A percentile compares a stretch with the other conserved stretches of the same genome.
Conservation (phyloP, 768 basidiomycete genomes). For the Lactarius hatsudake region DNA sequence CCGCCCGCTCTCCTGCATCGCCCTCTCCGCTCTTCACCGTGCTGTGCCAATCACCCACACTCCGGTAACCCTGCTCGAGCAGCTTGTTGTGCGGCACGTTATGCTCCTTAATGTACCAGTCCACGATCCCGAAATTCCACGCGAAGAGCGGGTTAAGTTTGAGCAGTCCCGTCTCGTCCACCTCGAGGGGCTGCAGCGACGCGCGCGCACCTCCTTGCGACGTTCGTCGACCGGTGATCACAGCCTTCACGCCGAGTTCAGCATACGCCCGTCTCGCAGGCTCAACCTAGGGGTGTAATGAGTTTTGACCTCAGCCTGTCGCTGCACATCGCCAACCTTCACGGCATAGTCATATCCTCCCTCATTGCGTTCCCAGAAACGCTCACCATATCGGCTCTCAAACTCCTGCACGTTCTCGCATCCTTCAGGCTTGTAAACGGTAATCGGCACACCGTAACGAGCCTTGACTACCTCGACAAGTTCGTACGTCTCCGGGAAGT, state of each 20-base stretch:
- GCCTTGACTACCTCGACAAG: slow-evolving; percentile 79
- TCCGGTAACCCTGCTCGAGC: slow-evolving; percentile 88
- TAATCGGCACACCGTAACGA: slow-evolving; percentile 68
- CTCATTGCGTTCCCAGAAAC: slow-evolving; percentile 87
- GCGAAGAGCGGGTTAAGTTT: slow-evolving; percentile 93
- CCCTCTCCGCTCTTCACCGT: slow-evolving; percentile 70
- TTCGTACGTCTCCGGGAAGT: slow-evolving; percentile 90
- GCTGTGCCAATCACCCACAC: slow-evolving; percentile 98
- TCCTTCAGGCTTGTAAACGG: slow-evolving; percentile 75
- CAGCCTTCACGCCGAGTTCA: slow-evolving; percentile 70
- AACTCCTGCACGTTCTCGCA: slow-evolving; percentile 71
- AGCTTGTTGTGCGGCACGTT: slow-evolving; percentile 86
- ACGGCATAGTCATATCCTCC: slow-evolving; percentile 86
- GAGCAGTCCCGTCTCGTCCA: slow-evolving; percentile 84
- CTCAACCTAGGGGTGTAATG: slow-evolving; percentile 62
- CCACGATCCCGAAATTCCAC: slow-evolving; percentile 83
- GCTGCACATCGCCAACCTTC: slow-evolving; percentile 54
- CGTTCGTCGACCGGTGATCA: slow-evolving; percentile 93
- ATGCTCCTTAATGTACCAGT: slow-evolving; percentile 79
- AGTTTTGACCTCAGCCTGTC: not conserved
- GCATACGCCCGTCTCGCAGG: slow-evolving; percentile 88
- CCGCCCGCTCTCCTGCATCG: slow-evolving; percentile 77
- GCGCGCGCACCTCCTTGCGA: slow-evolving; percentile 93
- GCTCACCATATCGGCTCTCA: slow-evolving; percentile 72
- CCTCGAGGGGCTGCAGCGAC: slow-evolving; percentile 78